Conservation (phyloP, 2,329 filamentous ascomycete species). For the Alternaria metachromatica region DNA sequence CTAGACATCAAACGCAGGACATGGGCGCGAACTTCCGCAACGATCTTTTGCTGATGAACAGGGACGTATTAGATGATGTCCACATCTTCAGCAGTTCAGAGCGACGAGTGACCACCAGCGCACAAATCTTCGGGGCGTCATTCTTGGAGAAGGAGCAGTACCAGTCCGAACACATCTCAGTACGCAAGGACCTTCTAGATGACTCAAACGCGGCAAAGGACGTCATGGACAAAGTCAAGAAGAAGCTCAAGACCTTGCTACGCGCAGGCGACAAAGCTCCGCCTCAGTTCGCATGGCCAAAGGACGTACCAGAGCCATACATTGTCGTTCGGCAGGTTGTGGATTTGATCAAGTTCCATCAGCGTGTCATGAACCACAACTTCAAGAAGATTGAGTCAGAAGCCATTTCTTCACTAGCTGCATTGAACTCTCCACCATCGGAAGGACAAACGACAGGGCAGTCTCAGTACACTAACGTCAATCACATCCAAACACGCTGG, state of each 20-base stretch:
- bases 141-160: slow-evolving; percentile 89
- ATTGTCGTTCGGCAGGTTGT: slow-evolving; percentile 91
- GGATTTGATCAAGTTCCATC: slow-evolving; percentile 96
- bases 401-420: slow-evolving; percentile 67
- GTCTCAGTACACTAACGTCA: slow-evolving; percentile 46
- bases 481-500: slow-evolving; percentile 83
- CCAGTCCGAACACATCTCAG: slow-evolving; percentile 82
- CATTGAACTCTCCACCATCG: slow-evolving; percentile 32
- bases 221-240: slow-evolving; percentile 99
- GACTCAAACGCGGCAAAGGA: slow-evolving; percentile 99
- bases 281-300: slow-evolving; percentile 96
- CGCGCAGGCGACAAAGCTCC: slow-evolving; percentile 93
- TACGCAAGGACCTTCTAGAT: slow-evolving; percentile 93
- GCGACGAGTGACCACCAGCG: slow-evolving; percentile 90
- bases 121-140: slow-evolving; percentile 91
- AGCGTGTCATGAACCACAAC: slow-evolving; percentile 93
- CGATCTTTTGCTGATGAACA: slow-evolving; percentile 90
- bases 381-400: slow-evolving; percentile 77
- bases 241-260: slow-evolving; percentile 93
- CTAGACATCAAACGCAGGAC: slow-evolving; percentile 93
- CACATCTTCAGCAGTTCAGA: slow-evolving; percentile 96
- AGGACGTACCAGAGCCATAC: slow-evolving; percentile 90
- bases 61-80: slow-evolving; percentile 89
- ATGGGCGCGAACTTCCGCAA: slow-evolving; percentile 95
- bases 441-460: slow-evolving; percentile 46